Percentiles rank a stretch among this genome's conserved stretches.
These are phyloP conservation scores for Melaleuca alternifolia DNA, from an alignment of 345 rosid genomes.

Conservation along the genomic window DNA sequence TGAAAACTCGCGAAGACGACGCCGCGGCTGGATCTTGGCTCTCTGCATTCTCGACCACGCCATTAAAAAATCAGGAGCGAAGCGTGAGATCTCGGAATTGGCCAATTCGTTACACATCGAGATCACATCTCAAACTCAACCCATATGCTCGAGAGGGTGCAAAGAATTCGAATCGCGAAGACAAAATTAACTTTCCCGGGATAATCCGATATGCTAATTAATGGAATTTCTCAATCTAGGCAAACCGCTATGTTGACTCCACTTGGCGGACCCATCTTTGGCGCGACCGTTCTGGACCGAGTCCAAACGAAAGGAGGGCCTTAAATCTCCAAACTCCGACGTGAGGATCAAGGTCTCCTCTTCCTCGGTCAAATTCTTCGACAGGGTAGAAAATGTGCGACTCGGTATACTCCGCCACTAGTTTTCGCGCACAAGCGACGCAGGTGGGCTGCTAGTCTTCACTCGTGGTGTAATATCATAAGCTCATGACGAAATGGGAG, in stretches of 20 bases:
- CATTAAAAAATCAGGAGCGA: background rate
- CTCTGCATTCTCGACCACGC: background rate
- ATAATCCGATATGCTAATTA: too few species aligned
- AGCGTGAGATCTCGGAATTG: background rate
- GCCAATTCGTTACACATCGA: background rate
- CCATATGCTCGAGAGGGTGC: background rate
- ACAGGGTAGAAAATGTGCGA: background rate
- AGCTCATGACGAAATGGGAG: background rate
- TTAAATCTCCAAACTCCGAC: background rate
- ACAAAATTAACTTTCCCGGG: too few species aligned
- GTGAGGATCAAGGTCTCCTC: background rate
- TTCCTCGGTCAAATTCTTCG: background rate
- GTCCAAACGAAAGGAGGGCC: background rate
- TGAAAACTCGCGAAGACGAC: background rate
- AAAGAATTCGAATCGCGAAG: too few species aligned
- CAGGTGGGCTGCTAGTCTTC: accelerated
- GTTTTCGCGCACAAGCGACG: background rate
- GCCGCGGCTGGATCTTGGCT: background rate
- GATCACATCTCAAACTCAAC: background rate
- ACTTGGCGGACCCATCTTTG: background rate
- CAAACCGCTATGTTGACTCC: background rate
- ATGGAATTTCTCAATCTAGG: background rate
- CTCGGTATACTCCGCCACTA: background rate
- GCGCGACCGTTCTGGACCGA: background rate
- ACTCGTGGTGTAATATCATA: background rate